Base-by-base conservation (phyloP, 805 yeast genomes). In the Kuraishia floccosa region DNA sequence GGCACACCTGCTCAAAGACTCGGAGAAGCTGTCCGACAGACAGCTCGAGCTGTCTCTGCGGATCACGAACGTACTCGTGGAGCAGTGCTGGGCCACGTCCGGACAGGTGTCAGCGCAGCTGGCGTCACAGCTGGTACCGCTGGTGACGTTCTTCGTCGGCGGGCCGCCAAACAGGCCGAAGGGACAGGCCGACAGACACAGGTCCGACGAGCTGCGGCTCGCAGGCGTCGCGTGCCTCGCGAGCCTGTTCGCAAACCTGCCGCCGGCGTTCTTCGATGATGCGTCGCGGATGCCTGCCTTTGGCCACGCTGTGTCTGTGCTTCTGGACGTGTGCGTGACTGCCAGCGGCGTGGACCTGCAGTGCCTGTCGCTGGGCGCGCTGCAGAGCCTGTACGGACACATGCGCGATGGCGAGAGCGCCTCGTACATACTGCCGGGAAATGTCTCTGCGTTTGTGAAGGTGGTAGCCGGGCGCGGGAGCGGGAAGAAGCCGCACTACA, bases 351-450 rank as follows among this genome's bases (percentile, higher is more conserved):
- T 43, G 6, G 47, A 47, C 6, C 36, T 54, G 4, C 67, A 57
- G 42, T 30, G 49, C 0, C 40, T 39, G 13, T 45, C 61, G 2
- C 35, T 71, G 16, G 42, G 47, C 2, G 40, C 66, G 0, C 40
- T 72, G 11, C 31, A 40, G 1, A 37, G 46, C 0, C 33, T 67
- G 1, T 68, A 58, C 35, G 44, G 43, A 16, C 38, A 51, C 6
- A 27, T 63, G 4, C 49, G 51, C 13, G 65, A 68, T 43, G 75
- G 74, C 9, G 76, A 70, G 34, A 43, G 60, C 3, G 30, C 69
- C 3, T 66, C 75, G 0, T 56, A 60, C 39, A 57, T 70, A 30
- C 42, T 69, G 14, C 77, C 77, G 0, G 76, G 76, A 3, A 65
- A 55, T 24, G 63, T 69, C 0, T 69, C 76, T 0, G 39, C 52